Percentiles rank a stretch among this genome's conserved stretches.
phyloP scores from a whole-genome alignment of 768 basidiomycete species.

The Paxillus involutus region DNA sequence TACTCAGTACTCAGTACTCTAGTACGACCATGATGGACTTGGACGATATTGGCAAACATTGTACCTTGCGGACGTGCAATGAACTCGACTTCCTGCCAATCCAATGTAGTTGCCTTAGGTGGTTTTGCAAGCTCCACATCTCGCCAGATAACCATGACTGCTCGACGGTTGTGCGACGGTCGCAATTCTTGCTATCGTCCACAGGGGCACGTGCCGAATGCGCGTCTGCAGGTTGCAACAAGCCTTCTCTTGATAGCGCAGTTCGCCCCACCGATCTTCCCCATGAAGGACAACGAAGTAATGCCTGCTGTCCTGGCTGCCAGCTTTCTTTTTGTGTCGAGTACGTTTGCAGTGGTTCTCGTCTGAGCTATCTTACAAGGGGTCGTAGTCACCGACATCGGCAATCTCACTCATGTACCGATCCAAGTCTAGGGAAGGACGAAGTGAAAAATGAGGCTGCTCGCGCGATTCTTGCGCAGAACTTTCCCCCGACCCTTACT shows the following conservation, averaged over 20 bases:
- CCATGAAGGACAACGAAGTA: neutral
- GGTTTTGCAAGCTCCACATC: constrained; percentile 68
- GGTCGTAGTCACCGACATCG: constrained; percentile 62
- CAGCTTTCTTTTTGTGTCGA: constrained; percentile 59
- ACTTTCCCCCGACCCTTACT: constrained; percentile 37
- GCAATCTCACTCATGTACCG: constrained; percentile 57
- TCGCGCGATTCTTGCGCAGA: constrained; percentile 51
- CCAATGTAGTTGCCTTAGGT: constrained; percentile 54
- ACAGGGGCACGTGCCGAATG: constrained; percentile 46
- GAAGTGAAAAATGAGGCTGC: constrained; percentile 45
- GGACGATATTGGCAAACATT: constrained; percentile 61
- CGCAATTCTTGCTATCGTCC: constrained; percentile 1
- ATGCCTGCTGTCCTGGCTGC: constrained; percentile 50
- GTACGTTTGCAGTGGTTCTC: constrained; percentile 37
- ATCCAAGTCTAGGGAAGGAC: constrained; percentile 9
- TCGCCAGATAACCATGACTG: constrained; percentile 63
- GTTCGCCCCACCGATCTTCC: constrained; percentile 20
- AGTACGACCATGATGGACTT: constrained; percentile 35
- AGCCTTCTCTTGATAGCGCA: constrained; percentile 50
- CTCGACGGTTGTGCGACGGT: constrained; percentile 13
- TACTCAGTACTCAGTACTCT: too few relatives aligned
- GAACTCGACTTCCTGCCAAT: constrained; percentile 78
- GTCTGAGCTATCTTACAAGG: constrained; percentile 8
- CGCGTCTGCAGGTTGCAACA: constrained; percentile 48
- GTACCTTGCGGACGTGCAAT: constrained; percentile 59